Base-by-base conservation (phyloP, 257 asterid species). In the Solanum lignicaule region DNA sequence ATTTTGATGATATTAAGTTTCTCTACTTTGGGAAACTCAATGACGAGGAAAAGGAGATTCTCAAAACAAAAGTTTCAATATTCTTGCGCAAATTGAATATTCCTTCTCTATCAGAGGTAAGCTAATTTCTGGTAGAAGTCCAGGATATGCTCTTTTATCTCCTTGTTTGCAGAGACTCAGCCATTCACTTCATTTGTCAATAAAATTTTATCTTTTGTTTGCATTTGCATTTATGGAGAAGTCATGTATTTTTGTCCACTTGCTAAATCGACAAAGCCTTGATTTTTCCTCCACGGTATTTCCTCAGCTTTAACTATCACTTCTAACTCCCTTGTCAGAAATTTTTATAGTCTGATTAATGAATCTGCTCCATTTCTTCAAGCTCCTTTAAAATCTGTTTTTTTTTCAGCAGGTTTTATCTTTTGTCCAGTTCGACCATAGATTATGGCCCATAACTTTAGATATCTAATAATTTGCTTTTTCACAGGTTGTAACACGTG, bases 71-170 rank as follows among this genome's bases (percentile, higher is more conserved):
- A 89, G 89, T 94, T 84, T 90, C 93, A 2, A 75, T 68, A 72
- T 89, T 95, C 83, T 86, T 93, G 91, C 93, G 89, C 83, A 92
- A 90, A 88, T 89, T 97, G 25, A 96, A 93, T 78, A 93, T 97
- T 90, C 98, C 94, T 84, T 89, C 92, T 38, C 95, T 97, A 85
- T 94, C 99, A 82, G 91, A 91, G 94, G 99, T 97, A 91, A 87
- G 86, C 86, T 87, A 79, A 14, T 16, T 1, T 0, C 74, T 68
- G 74, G 20, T 68, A 68, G 33, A 27, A 68, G 10, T 27, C 74
- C 36, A 68, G 36, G 74, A 68, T 68, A 27, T 27, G 74, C 74
- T 68, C 74, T 27, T 66, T 68, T 68, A 68, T 68, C 74, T 68
- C 74, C 20, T 29, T 68, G 75, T 68, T 32, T 1, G 75, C 36